phyloP scores from a whole-genome alignment of 1,139 yeast genomes.

The Groenewaldozyma auringiensis region DNA sequence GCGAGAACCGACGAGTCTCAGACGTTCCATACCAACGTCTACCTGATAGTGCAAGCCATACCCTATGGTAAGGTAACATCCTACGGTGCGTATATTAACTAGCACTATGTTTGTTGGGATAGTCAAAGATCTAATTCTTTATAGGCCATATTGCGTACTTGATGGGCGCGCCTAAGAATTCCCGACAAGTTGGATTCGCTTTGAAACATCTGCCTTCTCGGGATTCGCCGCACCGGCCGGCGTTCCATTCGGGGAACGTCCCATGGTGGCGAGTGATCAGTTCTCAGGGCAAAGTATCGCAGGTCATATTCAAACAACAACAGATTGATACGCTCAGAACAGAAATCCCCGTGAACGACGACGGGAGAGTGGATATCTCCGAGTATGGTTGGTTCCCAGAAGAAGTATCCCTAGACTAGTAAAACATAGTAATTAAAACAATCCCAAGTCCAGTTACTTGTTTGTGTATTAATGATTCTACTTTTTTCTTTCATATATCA shows the following conservation, averaged over 20 bases:
- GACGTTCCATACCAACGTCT: conserved; percentile 57
- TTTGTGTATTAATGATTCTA: no score
- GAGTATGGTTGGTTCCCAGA: conserved; percentile 66
- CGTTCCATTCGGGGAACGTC: conserved; percentile 34
- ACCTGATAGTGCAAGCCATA: conserved; percentile 43
- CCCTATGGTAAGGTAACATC: conserved; percentile 64
- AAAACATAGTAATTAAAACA: no score
- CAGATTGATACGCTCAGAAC: conserved; percentile 50
- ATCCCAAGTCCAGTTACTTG: no score
- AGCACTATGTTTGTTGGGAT: background rate
- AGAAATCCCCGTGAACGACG: conserved; percentile 38
- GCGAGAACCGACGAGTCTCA: conserved; percentile 41
- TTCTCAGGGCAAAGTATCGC: conserved; percentile 53
- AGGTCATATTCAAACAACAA: conserved; percentile 32
- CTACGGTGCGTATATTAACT: conserved; percentile 41
- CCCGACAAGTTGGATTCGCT: conserved; percentile 69
- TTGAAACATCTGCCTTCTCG: conserved; percentile 43
- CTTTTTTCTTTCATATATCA: no score
- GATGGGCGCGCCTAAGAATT: conserved; percentile 53
- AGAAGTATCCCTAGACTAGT: background rate
- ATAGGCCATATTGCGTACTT: conserved; percentile 60
- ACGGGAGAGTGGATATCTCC: conserved; percentile 38
- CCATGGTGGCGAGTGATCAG: conserved; percentile 83
- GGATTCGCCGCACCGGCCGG: conserved; percentile 13
- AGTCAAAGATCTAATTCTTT: no score